Evolutionary conservation across 2,329 filamentous ascomycete species (phyloP), one percentile per base, ranked within the genome.

Genomic region (Hypomyces perniciosus): DNA sequence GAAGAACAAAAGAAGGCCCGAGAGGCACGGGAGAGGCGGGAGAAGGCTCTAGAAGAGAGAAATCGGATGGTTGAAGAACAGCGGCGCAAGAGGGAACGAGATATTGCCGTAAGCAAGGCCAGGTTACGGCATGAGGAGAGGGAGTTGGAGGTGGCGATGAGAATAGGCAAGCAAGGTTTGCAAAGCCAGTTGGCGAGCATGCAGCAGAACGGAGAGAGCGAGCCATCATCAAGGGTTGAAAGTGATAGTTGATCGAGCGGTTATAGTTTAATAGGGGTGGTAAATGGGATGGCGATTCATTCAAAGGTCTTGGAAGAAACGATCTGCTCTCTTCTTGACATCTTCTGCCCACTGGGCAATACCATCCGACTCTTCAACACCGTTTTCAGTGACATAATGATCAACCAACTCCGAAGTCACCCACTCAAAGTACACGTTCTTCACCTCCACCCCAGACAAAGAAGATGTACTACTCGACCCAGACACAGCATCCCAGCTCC

Each of bases 71-170:
- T 87, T 6, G 78, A 79, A 30, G 81, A 85, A 61, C 80, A 86
- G 63, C 85, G 81, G 67, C 69, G 76, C 58, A 72, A 71, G 60
- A 76, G 85, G 55, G 74, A 80, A 58, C 74, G 78, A 51, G 79
- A 81, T 44, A 64, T 87, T 8, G 77, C 78, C 33, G 76, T 75
- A 41, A 82, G 83, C 20, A 84, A 80, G 59, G 81, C 81, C 0
- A 68, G 77, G 41, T 59, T 89, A 46, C 70, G 80, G 34, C 84
- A 87, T 51, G 83, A 84, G 57, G 85, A 89, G 67, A 73, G 76
- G 56, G 83, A 88, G 61, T 68, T 90, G 50, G 79, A 86, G 61
- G 72, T 74, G 55, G 86, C 86, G 1, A 85, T 88, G 83, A 77
- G 77, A 52, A 77, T 89, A 9, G 77, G 79, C 0, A 88, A 85